Evolutionary conservation across 306 rosid genomes (phyloP), one percentile per base, ranked within the genome.

Genomic region (Trichosanthes truncata): DNA sequence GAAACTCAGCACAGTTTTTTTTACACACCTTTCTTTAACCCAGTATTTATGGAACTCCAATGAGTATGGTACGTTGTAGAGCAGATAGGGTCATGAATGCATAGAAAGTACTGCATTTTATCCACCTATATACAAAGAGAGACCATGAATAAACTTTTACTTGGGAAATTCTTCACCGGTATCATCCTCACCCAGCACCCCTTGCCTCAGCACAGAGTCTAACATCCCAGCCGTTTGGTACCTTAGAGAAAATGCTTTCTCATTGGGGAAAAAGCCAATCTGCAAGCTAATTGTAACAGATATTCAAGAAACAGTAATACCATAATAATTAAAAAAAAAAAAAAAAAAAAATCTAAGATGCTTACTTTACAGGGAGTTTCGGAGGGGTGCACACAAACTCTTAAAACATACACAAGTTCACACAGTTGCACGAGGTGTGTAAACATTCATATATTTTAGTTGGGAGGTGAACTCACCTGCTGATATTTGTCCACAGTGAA

Each of bases 171-270:
- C 94, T 90, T 95, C 97, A 61, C 97, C 99, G 1, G 87, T 93
- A 86, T 95, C 99, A 80, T 90, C 97, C 84, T 95, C 99, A 77
- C 99, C 99, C 60, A 95, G 90, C 76, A 93, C 90, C 59, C 99
- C 99, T 87, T 90, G 92, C 82, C 97, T 86, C 80, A 95, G 76
- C 46, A 91, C 97, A 13, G 90, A 85, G 48, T 95, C 99, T 80
- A 95, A 83, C 99, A 95, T 95, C 80, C 96, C 99, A 60, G 94
- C 97, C 13, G 99, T 93, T 79, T 91, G 97, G 91, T 95, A 95
- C 87, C 99, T 87, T 72, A 95, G 87, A 11, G 96, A 83, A 90
- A 90, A 95, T 10, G 99, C 99, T 85, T 79, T 93, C 87, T 90
- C 96, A 11, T 89, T 83, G 79, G 97, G 92, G 80, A 93, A 95